A percentile compares a stretch with the other conserved stretches of the same genome.
Conservation (phyloP, 148 eudicot genomes). For the Drosera capensis region DNA sequence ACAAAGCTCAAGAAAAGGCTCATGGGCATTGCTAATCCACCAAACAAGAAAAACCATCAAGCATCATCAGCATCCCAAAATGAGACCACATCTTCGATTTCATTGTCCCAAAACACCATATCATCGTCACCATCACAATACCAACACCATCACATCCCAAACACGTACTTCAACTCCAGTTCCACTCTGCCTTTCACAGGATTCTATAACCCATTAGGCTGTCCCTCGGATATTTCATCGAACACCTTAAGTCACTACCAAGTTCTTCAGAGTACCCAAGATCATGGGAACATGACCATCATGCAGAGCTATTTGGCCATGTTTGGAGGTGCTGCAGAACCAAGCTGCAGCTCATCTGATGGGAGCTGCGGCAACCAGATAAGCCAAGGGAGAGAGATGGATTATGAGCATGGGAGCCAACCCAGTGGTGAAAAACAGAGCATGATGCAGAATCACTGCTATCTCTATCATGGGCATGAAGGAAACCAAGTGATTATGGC, state of each 20-base stretch:
- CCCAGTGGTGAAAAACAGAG: slow-evolving; percentile 3
- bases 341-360: slow-evolving; percentile 38
- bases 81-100: no score
- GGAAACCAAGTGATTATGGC: slow-evolving; percentile 6
- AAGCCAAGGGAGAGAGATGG: background rate
- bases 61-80: background rate
- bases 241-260: background rate
- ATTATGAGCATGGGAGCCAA: slow-evolving; percentile 1
- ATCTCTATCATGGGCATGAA: slow-evolving; percentile 11
- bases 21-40: slow-evolving; percentile 10
- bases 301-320: slow-evolving; percentile 10
- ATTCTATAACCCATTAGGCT: background rate
- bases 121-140: background rate
- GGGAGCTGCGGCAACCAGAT: slow-evolving; percentile 1
- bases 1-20: slow-evolving; percentile 70
- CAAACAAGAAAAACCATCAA: slow-evolving; percentile 5
- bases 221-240: background rate
- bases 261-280: background rate
- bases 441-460: slow-evolving; percentile 3
- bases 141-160: background rate
- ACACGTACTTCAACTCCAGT: background rate
- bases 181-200: slow-evolving; percentile 6
- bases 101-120: background rate
- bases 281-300: background rate
- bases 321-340: slow-evolving; percentile 12